Conservation (phyloP, 306 rosid species). For the Ziziphus jujuba region DNA sequence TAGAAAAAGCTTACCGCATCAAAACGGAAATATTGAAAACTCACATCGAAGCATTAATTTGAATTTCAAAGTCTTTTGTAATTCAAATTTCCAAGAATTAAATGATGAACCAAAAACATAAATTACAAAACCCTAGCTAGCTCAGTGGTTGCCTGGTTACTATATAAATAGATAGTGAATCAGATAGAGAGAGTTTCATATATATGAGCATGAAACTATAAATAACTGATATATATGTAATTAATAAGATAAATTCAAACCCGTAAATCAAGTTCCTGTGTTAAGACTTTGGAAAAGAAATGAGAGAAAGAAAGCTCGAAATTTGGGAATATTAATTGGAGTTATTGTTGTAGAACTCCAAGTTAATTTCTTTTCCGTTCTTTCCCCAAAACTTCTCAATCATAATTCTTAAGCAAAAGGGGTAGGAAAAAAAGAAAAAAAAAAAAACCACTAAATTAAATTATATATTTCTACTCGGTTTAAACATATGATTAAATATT, state of each 20-base stretch:
- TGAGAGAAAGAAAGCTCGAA: background rate
- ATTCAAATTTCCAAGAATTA: too few relatives aligned
- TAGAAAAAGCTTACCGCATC: background rate
- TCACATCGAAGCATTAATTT: too few relatives aligned
- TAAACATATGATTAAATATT: conserved; percentile 9
- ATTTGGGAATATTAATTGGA: background rate
- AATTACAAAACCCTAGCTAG: too few relatives aligned
- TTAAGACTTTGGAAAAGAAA: background rate
- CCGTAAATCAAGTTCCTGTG: background rate
- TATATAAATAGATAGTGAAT: background rate
- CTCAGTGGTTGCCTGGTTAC: background rate
- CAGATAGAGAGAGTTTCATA: background rate
- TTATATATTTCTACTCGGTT: background rate
- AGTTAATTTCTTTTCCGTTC: background rate
- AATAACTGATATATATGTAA: background rate
- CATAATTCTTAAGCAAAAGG: conserved; percentile 15
- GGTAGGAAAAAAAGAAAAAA: background rate
- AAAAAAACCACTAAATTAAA: background rate
- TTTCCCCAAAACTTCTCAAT: conserved; percentile 8
- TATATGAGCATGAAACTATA: background rate
- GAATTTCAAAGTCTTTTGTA: too few relatives aligned
- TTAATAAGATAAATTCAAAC: background rate
- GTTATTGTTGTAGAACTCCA: background rate
- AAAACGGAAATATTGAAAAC: too few relatives aligned
- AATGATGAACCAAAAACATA: too few relatives aligned